Percentiles rank a stretch among this genome's conserved stretches.
phyloP scores from a whole-genome alignment of 139 green algal genomes.

The Coelastrella sp. region DNA sequence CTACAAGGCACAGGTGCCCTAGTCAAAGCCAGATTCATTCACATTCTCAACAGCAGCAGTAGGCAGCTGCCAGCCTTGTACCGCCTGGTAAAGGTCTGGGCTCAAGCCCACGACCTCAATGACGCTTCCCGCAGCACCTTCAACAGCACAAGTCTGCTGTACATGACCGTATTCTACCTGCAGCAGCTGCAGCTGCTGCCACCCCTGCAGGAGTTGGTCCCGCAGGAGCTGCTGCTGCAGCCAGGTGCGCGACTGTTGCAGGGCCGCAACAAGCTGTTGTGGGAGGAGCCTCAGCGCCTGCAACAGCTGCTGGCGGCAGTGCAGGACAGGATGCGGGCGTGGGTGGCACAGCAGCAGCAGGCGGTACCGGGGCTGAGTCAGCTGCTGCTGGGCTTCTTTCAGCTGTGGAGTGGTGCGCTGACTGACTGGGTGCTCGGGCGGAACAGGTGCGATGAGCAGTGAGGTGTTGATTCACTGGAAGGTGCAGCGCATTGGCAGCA shows the following conservation, averaged over 20 bases:
- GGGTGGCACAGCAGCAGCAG: conserved; percentile 34
- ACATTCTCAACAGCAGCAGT: background rate
- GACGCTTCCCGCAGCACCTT: conserved; percentile 64
- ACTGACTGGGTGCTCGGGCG: background rate
- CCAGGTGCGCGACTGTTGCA: background rate
- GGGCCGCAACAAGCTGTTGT: background rate
- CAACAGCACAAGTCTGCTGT: conserved; percentile 71
- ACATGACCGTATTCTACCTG: conserved; percentile 47
- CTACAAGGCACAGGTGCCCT: conserved; percentile 19
- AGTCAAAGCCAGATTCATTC: conserved; percentile 22
- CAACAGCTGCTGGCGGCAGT: conserved; percentile 12
- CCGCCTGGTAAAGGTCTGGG: conserved; percentile 75
- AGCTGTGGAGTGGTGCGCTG: background rate
- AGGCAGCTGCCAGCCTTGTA: background rate
- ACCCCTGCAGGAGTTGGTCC: conserved; percentile 23
- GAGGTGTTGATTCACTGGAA: background rate
- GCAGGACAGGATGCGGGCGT: background rate
- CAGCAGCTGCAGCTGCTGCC: conserved; percentile 37
- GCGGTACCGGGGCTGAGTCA: background rate
- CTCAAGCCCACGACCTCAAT: conserved; percentile 60
- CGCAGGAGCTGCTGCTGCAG: background rate
- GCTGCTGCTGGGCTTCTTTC: conserved; percentile 30
- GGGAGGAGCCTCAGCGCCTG: conserved; percentile 2
- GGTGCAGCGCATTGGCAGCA: background rate
- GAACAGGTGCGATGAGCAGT: conserved; percentile 2